Evolutionary conservation across 1,139 yeast species (phyloP).

Genomic region (Tardiomyces blankii): DNA sequence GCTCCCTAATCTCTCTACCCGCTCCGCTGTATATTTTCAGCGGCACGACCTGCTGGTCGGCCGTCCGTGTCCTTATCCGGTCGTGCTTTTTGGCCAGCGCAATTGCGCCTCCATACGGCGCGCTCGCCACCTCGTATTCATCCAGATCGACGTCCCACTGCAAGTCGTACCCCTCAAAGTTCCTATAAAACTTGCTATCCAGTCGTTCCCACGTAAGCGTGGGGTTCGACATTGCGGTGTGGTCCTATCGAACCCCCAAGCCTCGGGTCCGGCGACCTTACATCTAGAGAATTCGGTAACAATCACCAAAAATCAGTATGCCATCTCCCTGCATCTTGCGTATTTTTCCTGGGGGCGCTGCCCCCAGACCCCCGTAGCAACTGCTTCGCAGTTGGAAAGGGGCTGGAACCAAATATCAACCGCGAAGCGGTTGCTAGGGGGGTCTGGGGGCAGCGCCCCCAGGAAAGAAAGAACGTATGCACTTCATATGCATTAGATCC

Average conservation of each 20-base stretch:
- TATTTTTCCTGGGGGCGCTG: too few relatives aligned
- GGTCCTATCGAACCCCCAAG: neutral
- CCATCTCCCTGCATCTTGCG: too few relatives aligned
- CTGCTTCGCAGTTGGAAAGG: too few relatives aligned
- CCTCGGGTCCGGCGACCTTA: neutral
- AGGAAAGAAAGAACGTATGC: too few relatives aligned
- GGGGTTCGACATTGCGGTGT: constrained; percentile 5
- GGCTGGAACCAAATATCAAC: too few relatives aligned
- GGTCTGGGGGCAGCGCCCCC: too few relatives aligned
- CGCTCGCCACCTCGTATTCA: constrained; percentile 28
- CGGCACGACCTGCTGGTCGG: constrained; percentile 7
- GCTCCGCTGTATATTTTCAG: constrained; percentile 43
- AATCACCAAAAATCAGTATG: neutral
- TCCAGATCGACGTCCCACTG: constrained; percentile 22
- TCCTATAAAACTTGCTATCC: constrained; percentile 24
- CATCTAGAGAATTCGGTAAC: neutral
- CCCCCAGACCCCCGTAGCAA: too few relatives aligned
- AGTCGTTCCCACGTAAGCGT: constrained; percentile 26
- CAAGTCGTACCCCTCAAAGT: constrained; percentile 25
- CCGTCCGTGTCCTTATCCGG: neutral
- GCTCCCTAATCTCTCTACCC: constrained; percentile 38
- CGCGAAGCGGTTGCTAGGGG: too few relatives aligned
- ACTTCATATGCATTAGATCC: too few relatives aligned
- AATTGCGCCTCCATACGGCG: constrained; percentile 36
- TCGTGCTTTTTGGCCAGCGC: constrained; percentile 20